A percentile compares a stretch with the other conserved stretches of the same genome.
These are phyloP conservation scores for Balansia obtecta DNA, from an alignment of 2,329 filamentous ascomycete genomes.

Conservation along the genomic window DNA sequence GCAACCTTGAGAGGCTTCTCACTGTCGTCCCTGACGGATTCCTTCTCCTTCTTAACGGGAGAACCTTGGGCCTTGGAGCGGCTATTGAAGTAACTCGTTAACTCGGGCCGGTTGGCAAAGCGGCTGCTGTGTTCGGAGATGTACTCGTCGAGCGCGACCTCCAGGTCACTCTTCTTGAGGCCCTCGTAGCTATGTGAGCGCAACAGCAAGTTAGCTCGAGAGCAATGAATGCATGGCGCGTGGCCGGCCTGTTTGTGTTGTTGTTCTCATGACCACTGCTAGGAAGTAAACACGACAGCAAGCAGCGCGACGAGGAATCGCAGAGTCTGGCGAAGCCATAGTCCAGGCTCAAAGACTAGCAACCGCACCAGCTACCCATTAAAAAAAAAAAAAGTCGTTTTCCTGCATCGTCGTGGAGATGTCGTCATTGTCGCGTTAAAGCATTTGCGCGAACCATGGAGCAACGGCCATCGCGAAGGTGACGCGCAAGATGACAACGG, in stretches of 20 bases:
- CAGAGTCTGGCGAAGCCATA: neutral
- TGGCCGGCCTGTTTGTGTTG: too few species aligned
- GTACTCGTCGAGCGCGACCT: constrained; percentile 59
- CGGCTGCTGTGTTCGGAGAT: constrained; percentile 55
- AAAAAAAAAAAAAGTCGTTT: too few species aligned
- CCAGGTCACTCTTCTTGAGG: constrained; percentile 69
- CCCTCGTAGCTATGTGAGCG: constrained; percentile 47
- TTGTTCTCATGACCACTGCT: neutral
- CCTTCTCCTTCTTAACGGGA: constrained; percentile 46
- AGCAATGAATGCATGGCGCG: too few species aligned
- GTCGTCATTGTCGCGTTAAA: neutral
- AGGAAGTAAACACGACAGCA: neutral
- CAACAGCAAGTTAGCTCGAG: neutral
- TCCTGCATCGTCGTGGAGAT: neutral
- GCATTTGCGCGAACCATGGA: neutral
- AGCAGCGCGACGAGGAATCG: neutral
- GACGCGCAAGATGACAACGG: constrained; percentile 1
- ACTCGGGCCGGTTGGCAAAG: constrained; percentile 48
- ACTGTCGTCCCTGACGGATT: constrained; percentile 23
- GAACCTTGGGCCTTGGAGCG: constrained; percentile 47
- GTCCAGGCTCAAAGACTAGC: neutral
- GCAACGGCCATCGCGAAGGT: neutral
- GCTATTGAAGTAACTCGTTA: constrained; percentile 65
- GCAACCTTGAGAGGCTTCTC: constrained; percentile 30
- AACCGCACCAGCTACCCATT: neutral